Conservation (phyloP, 2,329 filamentous ascomycete genomes). For the Colletotrichum eremochloae region DNA sequence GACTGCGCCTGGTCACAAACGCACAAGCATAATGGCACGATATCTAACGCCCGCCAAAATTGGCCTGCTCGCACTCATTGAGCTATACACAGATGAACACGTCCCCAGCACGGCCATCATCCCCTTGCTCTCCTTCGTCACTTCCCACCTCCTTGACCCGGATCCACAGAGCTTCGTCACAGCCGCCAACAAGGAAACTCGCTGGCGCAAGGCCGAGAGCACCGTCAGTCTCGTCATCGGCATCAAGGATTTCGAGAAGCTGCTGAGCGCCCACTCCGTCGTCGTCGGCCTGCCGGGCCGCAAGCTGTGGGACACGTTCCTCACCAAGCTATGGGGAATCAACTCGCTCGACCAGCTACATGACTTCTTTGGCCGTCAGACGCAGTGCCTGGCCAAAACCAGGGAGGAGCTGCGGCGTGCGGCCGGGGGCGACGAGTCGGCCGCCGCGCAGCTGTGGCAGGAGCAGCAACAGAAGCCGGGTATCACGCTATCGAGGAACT, state of each 20-base stretch:
- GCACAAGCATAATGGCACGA: conserved; percentile 72
- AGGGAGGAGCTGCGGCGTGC: conserved; percentile 71
- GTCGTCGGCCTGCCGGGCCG: conserved; percentile 76
- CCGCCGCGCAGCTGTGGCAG: conserved; percentile 32
- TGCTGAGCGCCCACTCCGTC: conserved; percentile 66
- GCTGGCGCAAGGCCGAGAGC: conserved; percentile 64
- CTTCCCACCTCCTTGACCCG: conserved; percentile 74
- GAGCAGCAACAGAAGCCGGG: conserved; percentile 54
- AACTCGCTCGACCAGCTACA: conserved; percentile 86
- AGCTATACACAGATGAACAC: conserved; percentile 81
- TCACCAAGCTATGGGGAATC: conserved; percentile 85
- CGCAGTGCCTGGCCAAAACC: conserved; percentile 70
- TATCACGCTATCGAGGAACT: conserved; percentile 77
- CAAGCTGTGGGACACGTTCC: conserved; percentile 88
- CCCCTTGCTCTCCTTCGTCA: conserved; percentile 82
- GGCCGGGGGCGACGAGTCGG: conserved; percentile 62
- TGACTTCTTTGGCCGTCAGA: conserved; percentile 76
- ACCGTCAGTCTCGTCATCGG: conserved; percentile 66
- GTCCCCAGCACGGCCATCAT: conserved; percentile 79
- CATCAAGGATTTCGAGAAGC: conserved; percentile 70
- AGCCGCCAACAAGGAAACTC: conserved; percentile 45
- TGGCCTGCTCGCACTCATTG: conserved; percentile 82
- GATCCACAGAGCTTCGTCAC: conserved; percentile 51
- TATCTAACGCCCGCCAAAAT: conserved; percentile 93
- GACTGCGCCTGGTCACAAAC: neutral